Percentiles rank a stretch among this genome's conserved stretches.
Evolutionary conservation across 2,329 filamentous ascomycete genomes (phyloP).

Genomic region (Colletotrichum scovillei): DNA sequence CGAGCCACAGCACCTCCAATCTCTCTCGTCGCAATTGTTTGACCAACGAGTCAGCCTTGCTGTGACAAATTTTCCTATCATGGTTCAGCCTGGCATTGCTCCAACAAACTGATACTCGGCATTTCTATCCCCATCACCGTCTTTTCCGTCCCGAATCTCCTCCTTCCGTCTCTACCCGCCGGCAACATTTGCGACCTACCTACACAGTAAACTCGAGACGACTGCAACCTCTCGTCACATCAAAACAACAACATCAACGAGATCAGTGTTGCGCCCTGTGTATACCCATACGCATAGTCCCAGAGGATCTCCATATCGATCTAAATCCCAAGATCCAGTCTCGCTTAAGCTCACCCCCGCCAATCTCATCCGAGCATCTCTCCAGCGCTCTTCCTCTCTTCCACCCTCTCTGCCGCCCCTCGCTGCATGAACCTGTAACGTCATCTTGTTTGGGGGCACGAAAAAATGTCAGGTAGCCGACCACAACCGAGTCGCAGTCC

Average conservation of each 20-base stretch:
- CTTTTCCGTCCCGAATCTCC: slow-evolving; percentile 8
- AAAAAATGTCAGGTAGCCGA: slow-evolving; percentile 34
- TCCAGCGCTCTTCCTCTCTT: background rate
- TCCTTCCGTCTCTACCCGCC: slow-evolving; percentile 12
- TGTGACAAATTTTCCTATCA: slow-evolving; percentile 29
- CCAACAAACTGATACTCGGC: slow-evolving; percentile 16
- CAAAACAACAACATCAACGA: background rate
- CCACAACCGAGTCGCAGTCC: slow-evolving; percentile 30
- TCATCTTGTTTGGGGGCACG: slow-evolving; percentile 8
- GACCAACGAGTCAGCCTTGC: slow-evolving; percentile 24
- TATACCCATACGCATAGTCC: background rate
- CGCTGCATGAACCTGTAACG: slow-evolving; percentile 16
- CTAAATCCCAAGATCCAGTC: background rate
- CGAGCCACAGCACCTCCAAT: background rate
- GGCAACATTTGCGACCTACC: slow-evolving; percentile 1
- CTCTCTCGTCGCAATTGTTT: slow-evolving; percentile 16
- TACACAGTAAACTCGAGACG: background rate
- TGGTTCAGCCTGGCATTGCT: slow-evolving; percentile 23
- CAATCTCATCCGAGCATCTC: background rate
- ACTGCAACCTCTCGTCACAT: background rate
- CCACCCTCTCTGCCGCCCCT: background rate
- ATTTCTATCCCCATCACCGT: slow-evolving; percentile 22
- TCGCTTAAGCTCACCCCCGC: slow-evolving; percentile 20
- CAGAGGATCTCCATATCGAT: background rate
- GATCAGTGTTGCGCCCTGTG: background rate